Conservation (phyloP, 441 rosid species). For the Adansonia rubrostipa region DNA sequence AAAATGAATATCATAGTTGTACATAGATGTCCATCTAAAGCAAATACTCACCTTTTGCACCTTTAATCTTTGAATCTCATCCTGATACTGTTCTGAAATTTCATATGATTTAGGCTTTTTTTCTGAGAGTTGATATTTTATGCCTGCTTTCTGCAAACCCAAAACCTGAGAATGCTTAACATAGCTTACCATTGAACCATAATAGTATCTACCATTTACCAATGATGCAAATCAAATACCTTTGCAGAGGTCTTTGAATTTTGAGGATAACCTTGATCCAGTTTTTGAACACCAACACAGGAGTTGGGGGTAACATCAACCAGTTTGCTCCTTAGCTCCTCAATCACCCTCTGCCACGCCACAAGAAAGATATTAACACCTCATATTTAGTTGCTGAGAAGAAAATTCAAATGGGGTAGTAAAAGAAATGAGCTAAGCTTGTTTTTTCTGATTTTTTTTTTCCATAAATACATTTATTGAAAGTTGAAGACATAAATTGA, state of each 20-base stretch:
- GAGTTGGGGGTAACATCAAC: slow-evolving; percentile 46
- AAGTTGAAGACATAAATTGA: neutral
- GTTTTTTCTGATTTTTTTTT: neutral
- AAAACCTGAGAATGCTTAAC: slow-evolving; percentile 47
- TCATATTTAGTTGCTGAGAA: neutral
- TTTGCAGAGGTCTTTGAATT: slow-evolving; percentile 54
- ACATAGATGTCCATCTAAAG: slow-evolving; percentile 21
- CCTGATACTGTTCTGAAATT: slow-evolving; percentile 37
- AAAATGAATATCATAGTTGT: slow-evolving; percentile 9
- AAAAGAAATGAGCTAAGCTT: neutral
- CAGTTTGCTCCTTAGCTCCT: slow-evolving; percentile 54
- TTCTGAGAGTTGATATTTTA: slow-evolving; percentile 51
- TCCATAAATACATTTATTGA: neutral
- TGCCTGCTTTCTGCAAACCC: slow-evolving; percentile 56
- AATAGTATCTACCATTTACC: neutral
- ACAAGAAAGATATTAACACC: slow-evolving; percentile 21
- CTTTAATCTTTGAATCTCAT: slow-evolving; percentile 72
- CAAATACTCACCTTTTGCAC: slow-evolving; percentile 72
- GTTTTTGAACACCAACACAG: slow-evolving; percentile 40
- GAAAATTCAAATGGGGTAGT: neutral
- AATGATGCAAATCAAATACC: slow-evolving; percentile 40
- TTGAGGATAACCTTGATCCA: slow-evolving; percentile 45
- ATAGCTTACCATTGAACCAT: slow-evolving; percentile 16
- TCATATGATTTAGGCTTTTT: slow-evolving; percentile 50
- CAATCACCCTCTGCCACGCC: slow-evolving; percentile 61